Base-by-base conservation (phyloP, 495 filamentous ascomycete genomes). In the Penicillium dipodomyicola region DNA sequence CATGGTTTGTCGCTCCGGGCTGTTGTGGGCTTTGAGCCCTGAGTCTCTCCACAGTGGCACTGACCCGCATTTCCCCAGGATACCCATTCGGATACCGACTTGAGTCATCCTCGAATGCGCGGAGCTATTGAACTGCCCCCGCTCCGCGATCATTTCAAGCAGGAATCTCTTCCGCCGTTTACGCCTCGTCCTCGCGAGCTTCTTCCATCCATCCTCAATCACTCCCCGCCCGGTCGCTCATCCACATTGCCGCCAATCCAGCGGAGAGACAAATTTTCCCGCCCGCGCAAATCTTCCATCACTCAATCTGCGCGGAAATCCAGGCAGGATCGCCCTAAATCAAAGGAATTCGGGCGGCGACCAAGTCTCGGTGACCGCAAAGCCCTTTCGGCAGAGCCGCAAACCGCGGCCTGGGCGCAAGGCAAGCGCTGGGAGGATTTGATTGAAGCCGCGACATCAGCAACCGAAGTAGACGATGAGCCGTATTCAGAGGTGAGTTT, bases 341-440 rank as follows among this genome's bases (percentile, higher is more conserved):
- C 91, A 5, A 87, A 86, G 60, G 90, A 87, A 50, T 77, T 80
- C 35, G 66, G 56, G 11, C 76, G 89, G 57, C 79, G 87, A 59
- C 82, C 86, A 10, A 91, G 87, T 62, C 82, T 87, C 33, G 81
- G 84, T 57, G 87, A 90, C 56, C 80, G 90, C 48, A 96, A 95
- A 70, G 89, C 89, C 22, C 82, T 86, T 57, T 95, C 91, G 3
- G 89, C 90, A 23, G 92, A 96, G 69, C 90, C 92, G 15, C 80
- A 85, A 30, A 76, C 74, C 0, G 83, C 80, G n/a, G 82, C 82
- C 9, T 84, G 82, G 59, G 82, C 87, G 43, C 89, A 86, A 70
- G 90, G 90, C 40, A 93, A 92, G 76, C 80, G 92, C 65, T 96
- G 92, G 92, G 90, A 96, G 71, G 92, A 96, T 70, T 73, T 96